Base-by-base conservation (phyloP, 176 grass and related monocot genomes). In the Oryza coarctata region DNA sequence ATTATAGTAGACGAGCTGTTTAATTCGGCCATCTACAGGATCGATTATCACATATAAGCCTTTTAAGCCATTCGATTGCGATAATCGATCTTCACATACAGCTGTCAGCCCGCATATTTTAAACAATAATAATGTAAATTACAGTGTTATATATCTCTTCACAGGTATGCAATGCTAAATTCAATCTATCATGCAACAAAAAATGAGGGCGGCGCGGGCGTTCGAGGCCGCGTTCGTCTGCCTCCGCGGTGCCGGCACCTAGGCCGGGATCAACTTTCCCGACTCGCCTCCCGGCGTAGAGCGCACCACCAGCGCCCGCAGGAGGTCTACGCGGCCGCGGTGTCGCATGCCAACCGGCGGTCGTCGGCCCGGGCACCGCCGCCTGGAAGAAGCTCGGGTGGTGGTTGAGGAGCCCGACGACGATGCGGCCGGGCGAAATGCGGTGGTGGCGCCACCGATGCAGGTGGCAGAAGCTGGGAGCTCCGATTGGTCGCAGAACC, bases 131-230 rank as follows among this genome's bases (percentile, higher is more conserved):
- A 33, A 33, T 4, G 32, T 33, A 33, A 4, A 33, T 33, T 33
- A 33, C 32, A 33, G 4, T 33, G 32, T 33, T 33, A 33, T 33
- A 33, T 33, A n/a, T n/a, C n/a, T n/a, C n/a, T n/a, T n/a, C n/a
- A n/a, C n/a, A n/a, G n/a, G n/a, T n/a, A n/a, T n/a, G n/a, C n/a
- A n/a, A n/a, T n/a, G n/a, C n/a, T n/a, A n/a, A n/a, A n/a, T n/a
- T n/a, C n/a, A n/a, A n/a, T n/a, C n/a, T n/a, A n/a, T n/a, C n/a
- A n/a, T n/a, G n/a, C n/a, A n/a, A n/a, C n/a, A n/a, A n/a, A n/a
- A n/a, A n/a, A n/a, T n/a, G 85, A 73, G 88, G 81, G 89, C 85
- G 32, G 89, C 89, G 10, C 80, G 76, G 1, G 89, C 89, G 6
- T 91, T 91, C 79, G 89, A 91, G 55, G 89, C 89, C 0, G 89